Percentiles rank a stretch among this genome's conserved stretches.
Evolutionary conservation across 805 yeast genomes (phyloP).

Genomic region (Saccharomycopsis sp.): DNA sequence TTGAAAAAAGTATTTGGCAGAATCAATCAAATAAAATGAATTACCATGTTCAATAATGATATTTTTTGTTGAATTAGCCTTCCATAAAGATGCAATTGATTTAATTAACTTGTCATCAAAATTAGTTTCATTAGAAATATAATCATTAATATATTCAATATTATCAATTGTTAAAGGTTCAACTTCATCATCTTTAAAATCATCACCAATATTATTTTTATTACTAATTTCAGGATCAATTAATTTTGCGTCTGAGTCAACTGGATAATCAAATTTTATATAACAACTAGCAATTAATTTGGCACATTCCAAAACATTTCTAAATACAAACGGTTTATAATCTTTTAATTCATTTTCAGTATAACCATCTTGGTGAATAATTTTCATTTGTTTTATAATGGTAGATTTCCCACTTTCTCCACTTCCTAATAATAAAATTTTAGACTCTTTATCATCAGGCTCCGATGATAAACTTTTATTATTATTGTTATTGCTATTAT

Average conservation of each 20-base stretch:
- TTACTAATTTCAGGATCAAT: neutral
- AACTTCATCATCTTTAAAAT: constrained; percentile 1
- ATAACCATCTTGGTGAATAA: constrained; percentile 63
- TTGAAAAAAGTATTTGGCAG: constrained; percentile 68
- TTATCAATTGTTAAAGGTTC: constrained; percentile 25
- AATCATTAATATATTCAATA: constrained; percentile 33
- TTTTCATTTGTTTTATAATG: constrained; percentile 72
- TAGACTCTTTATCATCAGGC: constrained; percentile 38
- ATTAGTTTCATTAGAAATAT: constrained; percentile 23
- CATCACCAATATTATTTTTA: constrained; percentile 1
- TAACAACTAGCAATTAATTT: constrained; percentile 62
- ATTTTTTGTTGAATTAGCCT: constrained; percentile 44
- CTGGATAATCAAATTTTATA: constrained; percentile 31
- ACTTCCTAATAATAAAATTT: constrained; percentile 72
- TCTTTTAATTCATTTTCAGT: constrained; percentile 60
- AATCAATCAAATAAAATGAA: constrained; percentile 75
- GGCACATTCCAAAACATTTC: constrained; percentile 69
- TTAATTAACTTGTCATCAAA: constrained; percentile 41
- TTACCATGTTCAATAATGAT: constrained; percentile 51
- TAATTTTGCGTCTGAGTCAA: constrained; percentile 26
- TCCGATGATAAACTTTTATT: neutral
- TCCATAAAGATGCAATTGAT: constrained; percentile 43
- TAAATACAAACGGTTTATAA: constrained; percentile 69
- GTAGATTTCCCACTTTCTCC: constrained; percentile 85
- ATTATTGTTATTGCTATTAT: no score